Base-by-base conservation (phyloP, 345 rosid genomes). In the Corchorus olitorius region DNA sequence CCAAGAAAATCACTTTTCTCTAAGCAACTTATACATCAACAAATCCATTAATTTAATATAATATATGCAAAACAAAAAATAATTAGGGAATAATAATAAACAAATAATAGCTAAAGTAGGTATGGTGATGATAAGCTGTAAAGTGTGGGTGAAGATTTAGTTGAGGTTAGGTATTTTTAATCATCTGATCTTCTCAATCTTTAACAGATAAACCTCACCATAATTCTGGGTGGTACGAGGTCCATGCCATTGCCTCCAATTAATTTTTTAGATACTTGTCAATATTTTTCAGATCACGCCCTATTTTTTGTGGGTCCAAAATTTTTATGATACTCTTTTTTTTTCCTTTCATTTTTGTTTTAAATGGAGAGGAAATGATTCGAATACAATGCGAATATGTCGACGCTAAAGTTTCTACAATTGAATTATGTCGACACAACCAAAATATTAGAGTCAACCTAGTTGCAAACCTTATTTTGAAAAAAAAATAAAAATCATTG, bases 181-280 rank as follows among this genome's bases (percentile, higher is more conserved):
- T 54, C 62, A 65, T 72, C 60, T 53, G 27, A 27, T 27, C 27
- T 27, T 27, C 20, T 22, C 72, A 41, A 46, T 70, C 4, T 16
- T 9, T 4, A 22, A 27, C 49, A 52, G 33, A 78, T 78, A 43
- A 49, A 45, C 43, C 27, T 58, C 66, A 37, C 34, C 33, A 16
- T 27, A 33, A 33, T 16, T 58, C 35, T 62, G 61, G 46, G 19
- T 59, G 27, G 77, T 70, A 74, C 80, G 84, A 75, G 76, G 76
- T 75, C 78, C 60, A 7, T 22, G 15, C n/a, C n/a, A n/a, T n/a
- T n/a, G n/a, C 19, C 72, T 27, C 27, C 56, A 33, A 49, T 8
- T 56, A 12, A 6, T 34, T 43, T 27, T 45, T 35, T 37, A 50
- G 17, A 22, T 34, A 45, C 48, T 45, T 45, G 48, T 45, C 48